Conservation (phyloP, 306 rosid species). For the Crataegus laevigata region DNA sequence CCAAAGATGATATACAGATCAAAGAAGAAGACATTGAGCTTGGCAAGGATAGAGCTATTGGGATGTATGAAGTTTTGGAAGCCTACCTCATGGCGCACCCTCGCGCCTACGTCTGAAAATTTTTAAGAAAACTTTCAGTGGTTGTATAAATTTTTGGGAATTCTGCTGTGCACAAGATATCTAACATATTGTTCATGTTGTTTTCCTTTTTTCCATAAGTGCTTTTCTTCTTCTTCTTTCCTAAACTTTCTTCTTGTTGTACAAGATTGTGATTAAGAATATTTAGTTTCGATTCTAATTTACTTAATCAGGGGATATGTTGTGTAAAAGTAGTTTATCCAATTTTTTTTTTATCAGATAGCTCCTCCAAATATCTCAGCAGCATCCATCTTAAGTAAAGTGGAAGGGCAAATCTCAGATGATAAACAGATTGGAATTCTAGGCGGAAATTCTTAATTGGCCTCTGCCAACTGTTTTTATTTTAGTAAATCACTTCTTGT, state of each 20-base stretch:
- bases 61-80: constrained; percentile 40
- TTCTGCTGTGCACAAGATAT: neutral
- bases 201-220: neutral
- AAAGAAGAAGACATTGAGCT: constrained; percentile 32
- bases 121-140: neutral
- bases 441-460: neutral
- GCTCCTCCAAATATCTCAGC: neutral
- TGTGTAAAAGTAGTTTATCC: neutral
- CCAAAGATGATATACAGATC: constrained; percentile 22
- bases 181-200: constrained; percentile 5
- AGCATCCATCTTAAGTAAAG: neutral
- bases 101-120: constrained; percentile 20
- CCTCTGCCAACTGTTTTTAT: neutral
- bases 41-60: constrained; percentile 36
- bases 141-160: neutral
- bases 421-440: neutral
- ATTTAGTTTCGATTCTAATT: neutral
- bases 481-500: neutral
- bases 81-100: constrained; percentile 43
- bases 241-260: neutral
- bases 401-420: neutral
- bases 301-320: neutral
- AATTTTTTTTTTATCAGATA: neutral
- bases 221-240: neutral
- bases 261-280: neutral